Evolutionary conservation across 2,329 filamentous ascomycete genomes (phyloP), one percentile per base, ranked within the genome.

Genomic region (Leptographium radiaticola): DNA sequence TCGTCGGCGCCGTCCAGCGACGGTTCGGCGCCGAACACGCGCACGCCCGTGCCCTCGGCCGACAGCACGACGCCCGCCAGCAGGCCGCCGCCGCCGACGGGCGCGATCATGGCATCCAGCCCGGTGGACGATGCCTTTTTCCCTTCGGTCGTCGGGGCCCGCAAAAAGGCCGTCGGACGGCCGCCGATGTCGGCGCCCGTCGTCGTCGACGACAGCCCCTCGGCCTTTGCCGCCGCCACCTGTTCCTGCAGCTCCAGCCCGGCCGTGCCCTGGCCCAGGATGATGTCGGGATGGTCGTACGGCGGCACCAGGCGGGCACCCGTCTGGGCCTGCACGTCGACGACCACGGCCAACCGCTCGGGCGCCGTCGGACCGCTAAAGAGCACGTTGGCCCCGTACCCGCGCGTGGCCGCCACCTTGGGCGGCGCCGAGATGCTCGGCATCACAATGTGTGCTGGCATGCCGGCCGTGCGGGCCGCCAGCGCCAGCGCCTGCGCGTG

Each of bases 401-500:
- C 77, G 60, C 76, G 73, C 0, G 91, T 95, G 0, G 85, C 90
- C 4, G 86, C 84, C 58, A 96, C 89, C 68, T 97, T 97, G 58
- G 83, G 83, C n/a, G 86, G 79, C 0, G 87, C 84, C 54, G 83
- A 85, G 64, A 93, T 93, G n/a, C 70, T 67, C 0, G 91, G 91
- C 91, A 97, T 97, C 56, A 97, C 83, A 64, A 97, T 90, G 71
- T 91, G 81, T 0, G 89, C 88, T 12, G 85, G 84, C 58, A 96
- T 83, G 52, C 74, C 71, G 64, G 85, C 80, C 40, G 83, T 83
- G 18, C 75, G 75, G 2, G 91, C 89, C 0, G 91, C 91, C 51
- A 96, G 83, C 2, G 91, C 81, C 54, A 97, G 81, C 2, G 93
- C 91, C 73, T 95, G 89, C 0, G 91, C 91, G 66, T 97, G 93